These are phyloP conservation scores for Starmerella vitae DNA, from an alignment of 805 yeast genomes.

Conservation along the genomic window DNA sequence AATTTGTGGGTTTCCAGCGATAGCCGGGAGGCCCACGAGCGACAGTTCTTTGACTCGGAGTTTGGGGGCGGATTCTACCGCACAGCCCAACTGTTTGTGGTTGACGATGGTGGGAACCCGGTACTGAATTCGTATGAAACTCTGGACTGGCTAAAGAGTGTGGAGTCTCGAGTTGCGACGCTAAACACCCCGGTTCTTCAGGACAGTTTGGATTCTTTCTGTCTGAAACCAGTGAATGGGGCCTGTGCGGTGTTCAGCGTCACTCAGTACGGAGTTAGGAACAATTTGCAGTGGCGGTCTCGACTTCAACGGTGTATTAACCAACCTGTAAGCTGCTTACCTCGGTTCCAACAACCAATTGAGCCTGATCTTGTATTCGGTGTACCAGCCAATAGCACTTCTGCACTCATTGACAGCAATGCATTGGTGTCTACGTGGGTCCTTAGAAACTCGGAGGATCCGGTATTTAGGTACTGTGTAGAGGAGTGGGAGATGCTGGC, in stretches of 20 bases:
- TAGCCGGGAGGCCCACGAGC: conserved; percentile 56
- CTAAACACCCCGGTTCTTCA: conserved; percentile 23
- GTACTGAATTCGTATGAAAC: conserved; percentile 44
- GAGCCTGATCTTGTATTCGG: conserved; percentile 62
- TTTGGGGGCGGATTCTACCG: conserved; percentile 82
- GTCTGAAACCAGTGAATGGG: conserved; percentile 68
- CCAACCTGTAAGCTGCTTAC: conserved; percentile 81
- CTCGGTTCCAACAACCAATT: conserved; percentile 82
- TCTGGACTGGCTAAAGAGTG: conserved; percentile 79
- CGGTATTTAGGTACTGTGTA: conserved; percentile 19
- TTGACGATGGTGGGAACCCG: conserved; percentile 55
- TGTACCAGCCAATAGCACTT: conserved; percentile 20
- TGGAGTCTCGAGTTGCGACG: conserved; percentile 42
- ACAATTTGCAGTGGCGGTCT: conserved; percentile 44
- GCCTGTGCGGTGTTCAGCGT: conserved; percentile 76
- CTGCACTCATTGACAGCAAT: conserved; percentile 42
- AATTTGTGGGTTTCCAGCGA: conserved; percentile 79
- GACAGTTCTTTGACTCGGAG: conserved; percentile 53
- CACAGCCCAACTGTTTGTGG: conserved; percentile 67
- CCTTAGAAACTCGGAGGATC: conserved; percentile 38
- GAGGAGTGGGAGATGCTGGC: conserved; percentile 60
- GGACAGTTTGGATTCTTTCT: conserved; percentile 45
- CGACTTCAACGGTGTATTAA: conserved; percentile 48
- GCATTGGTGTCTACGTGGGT: conserved; percentile 71
- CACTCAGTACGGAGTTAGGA: conserved; percentile 66